A percentile compares a stretch with the other conserved stretches of the same genome.
These are phyloP conservation scores for Alternaria ethzedia DNA, from an alignment of 2,329 filamentous ascomycete species.

Conservation along the genomic window DNA sequence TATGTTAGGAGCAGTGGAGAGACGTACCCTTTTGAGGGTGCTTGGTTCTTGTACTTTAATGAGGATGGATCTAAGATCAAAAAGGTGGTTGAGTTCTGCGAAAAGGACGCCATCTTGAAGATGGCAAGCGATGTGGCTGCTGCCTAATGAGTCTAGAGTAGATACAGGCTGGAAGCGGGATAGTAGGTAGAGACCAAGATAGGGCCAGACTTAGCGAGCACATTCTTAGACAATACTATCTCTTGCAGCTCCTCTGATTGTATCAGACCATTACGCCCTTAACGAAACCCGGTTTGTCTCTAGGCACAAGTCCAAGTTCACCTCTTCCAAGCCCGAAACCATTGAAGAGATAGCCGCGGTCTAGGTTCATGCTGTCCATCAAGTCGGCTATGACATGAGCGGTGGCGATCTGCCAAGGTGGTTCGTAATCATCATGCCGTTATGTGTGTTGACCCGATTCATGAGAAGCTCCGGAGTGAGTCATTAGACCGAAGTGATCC, in stretches of 20 bases:
- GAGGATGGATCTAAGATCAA: slow-evolving; percentile 5
- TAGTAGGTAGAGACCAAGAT: too few relatives aligned
- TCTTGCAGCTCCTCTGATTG: not conserved
- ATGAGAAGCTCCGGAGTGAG: not conserved
- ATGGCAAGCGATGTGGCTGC: slow-evolving; percentile 2
- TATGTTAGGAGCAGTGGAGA: not conserved
- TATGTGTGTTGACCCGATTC: not conserved
- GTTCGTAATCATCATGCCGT: not conserved
- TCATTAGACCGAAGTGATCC: not conserved
- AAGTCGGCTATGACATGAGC: not conserved
- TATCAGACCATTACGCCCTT: too few relatives aligned
- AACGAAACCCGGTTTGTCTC: not conserved
- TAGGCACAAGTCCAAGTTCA: not conserved
- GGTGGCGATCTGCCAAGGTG: not conserved
- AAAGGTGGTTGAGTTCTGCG: slow-evolving; percentile 11
- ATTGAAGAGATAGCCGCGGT: not conserved
- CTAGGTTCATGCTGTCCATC: not conserved
- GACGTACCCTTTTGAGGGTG: not conserved
- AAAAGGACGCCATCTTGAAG: slow-evolving; percentile 7
- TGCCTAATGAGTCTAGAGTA: not conserved
- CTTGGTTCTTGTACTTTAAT: slow-evolving; percentile 12
- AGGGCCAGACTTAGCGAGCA: not conserved
- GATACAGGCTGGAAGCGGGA: not conserved
- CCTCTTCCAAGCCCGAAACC: not conserved
- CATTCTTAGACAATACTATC: not conserved